Evolutionary conservation across 2,329 filamentous ascomycete genomes (phyloP).

Genomic region (Plectosphaerella plurivora): DNA sequence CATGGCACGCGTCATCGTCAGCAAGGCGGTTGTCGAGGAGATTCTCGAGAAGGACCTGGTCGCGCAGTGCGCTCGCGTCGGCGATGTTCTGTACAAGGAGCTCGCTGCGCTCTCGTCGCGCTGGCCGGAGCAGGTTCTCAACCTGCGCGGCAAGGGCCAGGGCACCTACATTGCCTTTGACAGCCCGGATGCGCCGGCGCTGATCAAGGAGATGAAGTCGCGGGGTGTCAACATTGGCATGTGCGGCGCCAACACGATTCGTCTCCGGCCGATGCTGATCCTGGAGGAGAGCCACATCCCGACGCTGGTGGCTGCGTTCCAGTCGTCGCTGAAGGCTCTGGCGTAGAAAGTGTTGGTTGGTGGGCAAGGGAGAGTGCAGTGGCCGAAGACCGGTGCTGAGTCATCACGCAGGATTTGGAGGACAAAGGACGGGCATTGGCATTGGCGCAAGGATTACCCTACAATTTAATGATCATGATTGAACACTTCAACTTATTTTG

Average conservation of each 20-base stretch:
- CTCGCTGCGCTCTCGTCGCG: slow-evolving; percentile 58
- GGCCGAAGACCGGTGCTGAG: too few relatives aligned
- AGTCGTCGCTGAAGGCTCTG: not conserved
- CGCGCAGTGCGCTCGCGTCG: slow-evolving; percentile 56
- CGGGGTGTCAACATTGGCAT: slow-evolving; percentile 75
- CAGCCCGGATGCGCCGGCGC: slow-evolving; percentile 62
- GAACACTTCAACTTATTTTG: too few relatives aligned
- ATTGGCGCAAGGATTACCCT: too few relatives aligned
- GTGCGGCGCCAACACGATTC: slow-evolving; percentile 64
- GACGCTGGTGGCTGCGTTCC: not conserved
- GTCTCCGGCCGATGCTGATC: slow-evolving; percentile 75
- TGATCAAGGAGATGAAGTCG: slow-evolving; percentile 66
- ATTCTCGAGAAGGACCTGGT: slow-evolving; percentile 67
- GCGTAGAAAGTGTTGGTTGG: too few relatives aligned
- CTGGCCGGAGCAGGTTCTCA: slow-evolving; percentile 66
- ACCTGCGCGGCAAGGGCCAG: slow-evolving; percentile 72
- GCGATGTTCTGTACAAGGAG: slow-evolving; percentile 63
- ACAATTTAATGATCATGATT: too few relatives aligned
- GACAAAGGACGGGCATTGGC: too few relatives aligned
- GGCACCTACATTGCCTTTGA: slow-evolving; percentile 80
- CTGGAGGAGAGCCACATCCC: slow-evolving; percentile 66
- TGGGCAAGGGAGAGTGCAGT: too few relatives aligned
- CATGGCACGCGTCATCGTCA: slow-evolving; percentile 70
- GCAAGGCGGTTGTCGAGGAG: slow-evolving; percentile 73
- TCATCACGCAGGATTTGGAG: too few relatives aligned